Percentiles rank a stretch among this genome's conserved stretches.
Conservation (phyloP, 1,284 basidiomycete species). For the Pseudozyma pruni region DNA sequence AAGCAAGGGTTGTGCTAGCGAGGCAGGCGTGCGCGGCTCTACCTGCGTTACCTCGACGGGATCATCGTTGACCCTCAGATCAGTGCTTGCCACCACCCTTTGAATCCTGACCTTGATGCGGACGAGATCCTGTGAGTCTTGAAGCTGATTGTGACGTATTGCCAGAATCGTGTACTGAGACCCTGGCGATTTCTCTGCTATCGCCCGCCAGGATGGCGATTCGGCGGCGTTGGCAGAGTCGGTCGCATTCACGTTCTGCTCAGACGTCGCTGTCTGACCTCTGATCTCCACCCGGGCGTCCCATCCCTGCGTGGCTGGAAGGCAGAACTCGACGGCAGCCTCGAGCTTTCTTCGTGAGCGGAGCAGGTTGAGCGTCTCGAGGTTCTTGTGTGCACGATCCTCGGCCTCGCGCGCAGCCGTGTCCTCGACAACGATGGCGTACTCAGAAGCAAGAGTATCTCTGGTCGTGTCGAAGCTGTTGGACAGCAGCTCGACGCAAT, state of each 20-base stretch:
- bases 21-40: constrained; percentile 27
- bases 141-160: constrained; percentile 29
- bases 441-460: constrained; percentile 84
- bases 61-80: constrained; percentile 51
- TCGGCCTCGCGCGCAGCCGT: constrained; percentile 69
- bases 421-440: constrained; percentile 80
- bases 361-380: constrained; percentile 34
- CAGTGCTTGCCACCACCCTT: constrained; percentile 53
- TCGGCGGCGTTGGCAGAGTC: constrained; percentile 73
- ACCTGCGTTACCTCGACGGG: constrained; percentile 27
- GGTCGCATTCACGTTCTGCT: neutral
- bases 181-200: constrained; percentile 20
- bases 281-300: constrained; percentile 76
- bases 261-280: constrained; percentile 9
- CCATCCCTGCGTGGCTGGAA: constrained; percentile 87
- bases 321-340: constrained; percentile 80
- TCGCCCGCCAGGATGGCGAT: constrained; percentile 74
- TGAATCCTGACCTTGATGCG: constrained; percentile 49
- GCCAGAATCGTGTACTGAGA: constrained; percentile 27
- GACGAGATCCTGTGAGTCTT: constrained; percentile 44
- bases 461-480: constrained; percentile 81
- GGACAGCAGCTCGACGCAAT: constrained; percentile 81
- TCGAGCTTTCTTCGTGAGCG: constrained; percentile 76
- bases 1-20: constrained; percentile 23
- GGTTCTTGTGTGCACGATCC: constrained; percentile 43